Evolutionary conservation across 1,139 yeast genomes (phyloP).

Genomic region (Nakaseomyces uthaithaninus): DNA sequence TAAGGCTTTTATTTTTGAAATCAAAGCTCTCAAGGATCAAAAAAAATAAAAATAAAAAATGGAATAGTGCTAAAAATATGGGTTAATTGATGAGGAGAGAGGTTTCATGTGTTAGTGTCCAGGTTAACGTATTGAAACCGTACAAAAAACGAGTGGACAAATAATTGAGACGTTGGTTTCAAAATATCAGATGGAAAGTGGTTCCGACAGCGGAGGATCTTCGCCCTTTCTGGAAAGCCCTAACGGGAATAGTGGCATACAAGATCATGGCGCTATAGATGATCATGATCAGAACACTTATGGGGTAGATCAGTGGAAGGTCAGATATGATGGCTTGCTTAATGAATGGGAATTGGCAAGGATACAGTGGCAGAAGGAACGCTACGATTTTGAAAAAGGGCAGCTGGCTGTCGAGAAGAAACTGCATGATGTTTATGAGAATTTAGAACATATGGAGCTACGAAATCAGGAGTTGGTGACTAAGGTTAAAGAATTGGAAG

Average conservation of each 20-base stretch:
- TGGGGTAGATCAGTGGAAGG: slow-evolving; percentile 21
- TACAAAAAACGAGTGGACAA: too few species aligned
- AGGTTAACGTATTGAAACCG: too few species aligned
- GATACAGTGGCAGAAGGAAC: slow-evolving; percentile 22
- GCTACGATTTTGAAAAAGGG: slow-evolving; percentile 20
- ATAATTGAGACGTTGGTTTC: too few species aligned
- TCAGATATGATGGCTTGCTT: slow-evolving; percentile 21
- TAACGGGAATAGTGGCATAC: slow-evolving; percentile 13
- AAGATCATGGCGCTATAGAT: not conserved
- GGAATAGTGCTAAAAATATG: too few species aligned
- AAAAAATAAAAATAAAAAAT: too few species aligned
- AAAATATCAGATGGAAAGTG: too few species aligned
- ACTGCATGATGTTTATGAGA: slow-evolving; percentile 23
- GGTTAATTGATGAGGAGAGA: too few species aligned
- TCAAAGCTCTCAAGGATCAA: too few species aligned
- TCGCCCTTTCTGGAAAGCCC: slow-evolving; percentile 44
- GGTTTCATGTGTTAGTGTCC: too few species aligned
- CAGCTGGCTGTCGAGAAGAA: slow-evolving; percentile 25
- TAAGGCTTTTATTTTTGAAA: too few species aligned
- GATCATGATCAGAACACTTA: slow-evolving; percentile 13
- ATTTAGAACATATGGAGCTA: slow-evolving; percentile 33
- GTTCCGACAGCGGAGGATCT: slow-evolving; percentile 33
- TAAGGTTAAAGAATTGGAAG: slow-evolving; percentile 27
- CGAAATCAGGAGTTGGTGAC: slow-evolving; percentile 26
- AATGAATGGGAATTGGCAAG: slow-evolving; percentile 28